Evolutionary conservation across 768 basidiomycete genomes (phyloP).

Genomic region (Hydnomerulius pinastri): DNA sequence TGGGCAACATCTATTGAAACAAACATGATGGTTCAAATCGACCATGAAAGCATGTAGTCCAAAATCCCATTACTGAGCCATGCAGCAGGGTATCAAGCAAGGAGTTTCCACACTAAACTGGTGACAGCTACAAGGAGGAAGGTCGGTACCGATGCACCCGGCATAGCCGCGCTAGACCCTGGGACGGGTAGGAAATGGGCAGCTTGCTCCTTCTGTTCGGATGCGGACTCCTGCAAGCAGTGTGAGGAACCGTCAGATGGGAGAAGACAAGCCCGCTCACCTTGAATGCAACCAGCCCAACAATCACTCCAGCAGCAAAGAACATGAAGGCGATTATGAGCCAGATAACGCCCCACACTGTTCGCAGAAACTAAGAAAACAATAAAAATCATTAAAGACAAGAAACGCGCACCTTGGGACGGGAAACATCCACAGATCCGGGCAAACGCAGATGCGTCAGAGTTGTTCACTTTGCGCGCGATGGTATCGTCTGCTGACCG

Average conservation of each 20-base stretch:
- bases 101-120: slow-evolving; percentile 26
- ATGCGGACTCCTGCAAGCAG: slow-evolving; percentile 52
- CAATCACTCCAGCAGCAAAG: slow-evolving; percentile 73
- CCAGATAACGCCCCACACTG: slow-evolving; percentile 92
- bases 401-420: slow-evolving; percentile 57
- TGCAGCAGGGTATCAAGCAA: slow-evolving; percentile 8
- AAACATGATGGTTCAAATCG: neutral
- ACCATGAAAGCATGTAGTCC: too few species aligned
- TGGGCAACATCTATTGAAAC: neutral
- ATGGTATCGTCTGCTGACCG: slow-evolving; percentile 71
- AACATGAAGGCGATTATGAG: slow-evolving; percentile 71
- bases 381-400: neutral
- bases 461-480: slow-evolving; percentile 80
- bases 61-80: neutral
- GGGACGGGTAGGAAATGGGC: slow-evolving; percentile 63
- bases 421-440: slow-evolving; percentile 84
- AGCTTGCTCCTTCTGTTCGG: slow-evolving; percentile 54
- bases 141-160: slow-evolving; percentile 28
- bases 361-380: slow-evolving; percentile 5
- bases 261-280: slow-evolving; percentile 26
- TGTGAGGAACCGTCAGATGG: neutral
- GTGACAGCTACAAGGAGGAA: slow-evolving; percentile 23
- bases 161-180: slow-evolving; percentile 42
- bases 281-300: slow-evolving; percentile 83
- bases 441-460: slow-evolving; percentile 86